Base-by-base conservation (phyloP, 2,329 filamentous ascomycete genomes). In the Epichloe sibirici region DNA sequence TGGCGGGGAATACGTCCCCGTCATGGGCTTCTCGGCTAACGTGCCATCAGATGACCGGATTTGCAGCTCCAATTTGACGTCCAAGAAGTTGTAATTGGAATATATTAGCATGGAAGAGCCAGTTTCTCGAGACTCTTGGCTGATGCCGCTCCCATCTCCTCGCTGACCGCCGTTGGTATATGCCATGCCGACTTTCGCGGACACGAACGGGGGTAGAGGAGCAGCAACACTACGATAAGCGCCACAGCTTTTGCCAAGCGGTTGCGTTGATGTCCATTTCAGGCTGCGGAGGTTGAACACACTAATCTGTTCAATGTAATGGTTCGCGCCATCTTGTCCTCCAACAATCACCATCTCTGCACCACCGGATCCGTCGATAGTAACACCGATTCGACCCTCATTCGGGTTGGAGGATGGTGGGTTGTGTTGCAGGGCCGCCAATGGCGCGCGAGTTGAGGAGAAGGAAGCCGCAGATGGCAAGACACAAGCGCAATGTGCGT, bases 221-320 rank as follows among this genome's bases (percentile, higher is more conserved):
- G 90, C 87, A 35, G 95, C 90, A 17, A 98, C 93, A 65, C 90
- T 96, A 57, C 93, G 83, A 67, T 98, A 98, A 1, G 93, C 93
- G 57, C 93, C 93, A 65, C 93, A 98, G 62, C 89, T 95, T 68
- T 91, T 88, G 49, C 90, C 90, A 45, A 97, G 75, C 1, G 84
- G 76, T 57, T 88, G 88, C 2, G 90, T 96, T 17, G 87, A 88
- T 1, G 89, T 95, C 93, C 93, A 98, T 69, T 93, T 95, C 55
- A 97, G 72, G 65, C 89, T 96, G 48, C 93, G 82, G 28, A 98
- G 74, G 63, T 98, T 98, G 74, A 98, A 98, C 3, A 98, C 89
- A 65, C 90, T 97, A 57, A 98, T 94, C 69, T 98, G 90, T 68
- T 98, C 91, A 59, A 98, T 98, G 65, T 98, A 98, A 66, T 95